These are phyloP conservation scores for Alternaria incomplexa DNA, from an alignment of 2,329 filamentous ascomycete species.

Conservation along the genomic window DNA sequence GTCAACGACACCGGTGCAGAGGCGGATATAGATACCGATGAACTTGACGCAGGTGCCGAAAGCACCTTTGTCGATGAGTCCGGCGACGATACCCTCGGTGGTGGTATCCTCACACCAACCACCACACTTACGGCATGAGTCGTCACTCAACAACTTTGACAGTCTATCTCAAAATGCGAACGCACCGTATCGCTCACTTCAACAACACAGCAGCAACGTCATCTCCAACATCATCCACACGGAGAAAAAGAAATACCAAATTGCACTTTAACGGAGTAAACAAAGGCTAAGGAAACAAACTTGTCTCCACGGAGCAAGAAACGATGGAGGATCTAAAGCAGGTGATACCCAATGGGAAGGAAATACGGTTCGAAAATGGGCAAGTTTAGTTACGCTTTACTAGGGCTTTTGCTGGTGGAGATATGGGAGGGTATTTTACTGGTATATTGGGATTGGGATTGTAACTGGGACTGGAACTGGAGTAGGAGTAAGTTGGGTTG, in stretches of 20 bases:
- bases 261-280: not conserved
- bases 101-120: slow-evolving; percentile 26
- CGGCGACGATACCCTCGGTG: slow-evolving; percentile 20
- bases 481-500: not conserved
- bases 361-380: not conserved
- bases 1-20: slow-evolving; percentile 33
- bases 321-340: not conserved
- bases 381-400: not conserved
- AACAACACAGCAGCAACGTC: too few species aligned
- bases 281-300: not conserved
- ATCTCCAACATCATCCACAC: not conserved
- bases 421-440: not conserved
- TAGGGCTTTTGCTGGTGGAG: not conserved
- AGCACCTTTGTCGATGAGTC: slow-evolving; percentile 35
- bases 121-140: slow-evolving; percentile 4
- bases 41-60: slow-evolving; percentile 30
- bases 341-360: not conserved
- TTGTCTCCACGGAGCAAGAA: not conserved
- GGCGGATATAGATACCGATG: slow-evolving; percentile 35
- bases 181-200: not conserved
- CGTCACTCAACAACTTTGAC: too few species aligned
- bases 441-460: not conserved
- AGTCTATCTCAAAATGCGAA: not conserved
- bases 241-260: not conserved
- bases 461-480: not conserved